Base-by-base conservation (phyloP, 768 basidiomycete genomes). In the Leccinum barrowsii region DNA sequence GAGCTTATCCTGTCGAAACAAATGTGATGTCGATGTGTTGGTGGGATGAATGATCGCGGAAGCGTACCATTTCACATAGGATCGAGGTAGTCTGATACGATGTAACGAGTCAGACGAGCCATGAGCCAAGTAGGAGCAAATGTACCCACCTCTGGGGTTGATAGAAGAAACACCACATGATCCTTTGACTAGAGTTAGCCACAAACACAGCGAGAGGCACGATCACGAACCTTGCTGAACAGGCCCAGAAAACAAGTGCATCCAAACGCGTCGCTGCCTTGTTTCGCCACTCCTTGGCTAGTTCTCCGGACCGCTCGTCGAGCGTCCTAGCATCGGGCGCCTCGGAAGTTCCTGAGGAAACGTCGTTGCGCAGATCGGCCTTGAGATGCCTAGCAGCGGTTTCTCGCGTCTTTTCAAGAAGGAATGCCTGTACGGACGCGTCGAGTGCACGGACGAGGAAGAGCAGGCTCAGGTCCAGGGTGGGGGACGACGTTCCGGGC, bases 91-190 rank as follows among this genome's bases (percentile, higher is more conserved):
- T 35, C 78, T 79, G 54, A 21, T 12, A 68, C n/a, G 24, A 54
- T 30, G 53, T 12, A 42, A 28, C 24, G 10, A 48, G 55, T 59
- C 51, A 60, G 56, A 54, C 55, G 19, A 32, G 35, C 19, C n/a
- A 40, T 0, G 7, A 10, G 19, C 15, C 17, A 15, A 34, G 44
- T 44, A 7, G 11, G 28, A 48, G 6, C 37, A 61, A 65, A 51
- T 66, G 19, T 19, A 19, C 19, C 5, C 42, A 90, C 88, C 86
- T 82, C 61, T 82, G 76, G 4, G 90, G 89, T 65, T 86, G 77
- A 64, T 92, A 92, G 68, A 90, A 86, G 71, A 89, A 92, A 64
- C 90, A 91, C 90, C 90, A 92, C 89, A 92, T 91, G 55, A 92
- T 90, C 66, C 90, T 92, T 67, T 46, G 21, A 22, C 32, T 59